Percentiles rank a stretch among this genome's conserved stretches.
phyloP scores from a whole-genome alignment of 2,329 filamentous ascomycete genomes.

The Phyllachora maydis region DNA sequence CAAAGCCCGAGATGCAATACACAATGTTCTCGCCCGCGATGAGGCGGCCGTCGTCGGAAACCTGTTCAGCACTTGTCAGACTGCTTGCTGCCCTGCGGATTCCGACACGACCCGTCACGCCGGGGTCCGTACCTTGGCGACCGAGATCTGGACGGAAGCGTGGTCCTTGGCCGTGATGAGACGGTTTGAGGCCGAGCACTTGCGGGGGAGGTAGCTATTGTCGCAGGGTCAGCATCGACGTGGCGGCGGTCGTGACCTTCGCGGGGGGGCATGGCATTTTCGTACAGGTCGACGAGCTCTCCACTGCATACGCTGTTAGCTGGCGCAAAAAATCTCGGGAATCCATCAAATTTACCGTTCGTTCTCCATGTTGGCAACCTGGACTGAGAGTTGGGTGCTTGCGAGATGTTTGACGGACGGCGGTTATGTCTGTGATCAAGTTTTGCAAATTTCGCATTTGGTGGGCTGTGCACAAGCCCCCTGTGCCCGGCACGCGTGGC shows the following conservation, averaged over 20 bases:
- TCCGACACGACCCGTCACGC: too few relatives aligned
- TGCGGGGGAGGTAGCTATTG: conserved; percentile 91
- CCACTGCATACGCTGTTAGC: conserved; percentile 18
- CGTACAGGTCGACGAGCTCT: conserved; percentile 99
- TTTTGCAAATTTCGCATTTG: too few relatives aligned
- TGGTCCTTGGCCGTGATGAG: conserved; percentile 99
- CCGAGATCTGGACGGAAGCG: conserved; percentile 89
- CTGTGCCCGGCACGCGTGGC: too few relatives aligned
- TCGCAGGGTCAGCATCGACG: conserved; percentile 9
- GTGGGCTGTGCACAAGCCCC: too few relatives aligned
- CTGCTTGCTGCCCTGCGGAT: too few relatives aligned
- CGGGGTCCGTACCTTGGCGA: too few relatives aligned
- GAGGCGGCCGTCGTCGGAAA: conserved; percentile 95
- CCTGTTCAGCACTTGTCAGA: too few relatives aligned
- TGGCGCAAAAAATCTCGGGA: not conserved
- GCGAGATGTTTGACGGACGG: too few relatives aligned
- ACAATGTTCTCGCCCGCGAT: conserved; percentile 88
- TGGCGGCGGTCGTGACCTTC: conserved; percentile 2
- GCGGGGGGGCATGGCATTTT: conserved; percentile 16
- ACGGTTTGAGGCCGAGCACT: conserved; percentile 97
- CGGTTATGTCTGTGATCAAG: too few relatives aligned
- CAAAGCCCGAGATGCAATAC: conserved; percentile 94
- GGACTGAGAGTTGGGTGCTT: too few relatives aligned
- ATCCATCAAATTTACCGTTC: conserved; percentile 36
- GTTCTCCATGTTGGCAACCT: conserved; percentile 81